Percentiles rank a stretch among this genome's conserved stretches.
Conservation (phyloP, 148 eudicot genomes). For the Talinum fruticosum region DNA sequence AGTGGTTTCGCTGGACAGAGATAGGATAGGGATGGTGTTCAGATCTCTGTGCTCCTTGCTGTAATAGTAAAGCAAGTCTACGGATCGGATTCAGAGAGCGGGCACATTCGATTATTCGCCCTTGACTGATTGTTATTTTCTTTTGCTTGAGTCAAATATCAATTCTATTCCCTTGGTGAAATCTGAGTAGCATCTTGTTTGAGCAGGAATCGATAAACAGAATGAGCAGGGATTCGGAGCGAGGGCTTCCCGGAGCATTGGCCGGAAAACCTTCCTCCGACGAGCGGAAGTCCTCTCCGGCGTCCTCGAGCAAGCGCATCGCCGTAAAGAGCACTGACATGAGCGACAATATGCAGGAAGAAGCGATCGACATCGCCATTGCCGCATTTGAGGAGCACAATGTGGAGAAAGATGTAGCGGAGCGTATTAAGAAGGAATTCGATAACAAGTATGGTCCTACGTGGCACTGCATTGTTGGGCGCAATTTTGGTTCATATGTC, state of each 20-base stretch:
- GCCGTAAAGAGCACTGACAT: conserved; percentile 83
- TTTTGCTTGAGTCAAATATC: too few species aligned
- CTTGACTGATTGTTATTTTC: too few species aligned
- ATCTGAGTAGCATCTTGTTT: too few species aligned
- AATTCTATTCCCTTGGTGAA: too few species aligned
- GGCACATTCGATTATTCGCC: too few species aligned
- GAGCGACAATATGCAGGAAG: conserved; percentile 77
- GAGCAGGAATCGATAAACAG: too few species aligned
- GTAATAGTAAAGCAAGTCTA: too few species aligned
- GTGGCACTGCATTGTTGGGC: conserved; percentile 99
- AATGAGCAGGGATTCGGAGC: conserved; percentile 49
- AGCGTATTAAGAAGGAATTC: conserved; percentile 88
- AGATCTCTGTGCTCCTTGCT: too few species aligned
- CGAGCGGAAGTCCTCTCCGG: conserved; percentile 51
- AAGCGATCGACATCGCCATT: conserved; percentile 79
- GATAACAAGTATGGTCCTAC: conserved; percentile 90
- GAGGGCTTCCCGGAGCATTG: conserved; percentile 6
- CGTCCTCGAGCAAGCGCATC: conserved; percentile 45
- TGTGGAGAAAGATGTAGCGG: conserved; percentile 98
- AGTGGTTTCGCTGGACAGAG: too few species aligned
- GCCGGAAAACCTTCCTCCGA: conserved; percentile 33
- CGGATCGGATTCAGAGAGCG: too few species aligned
- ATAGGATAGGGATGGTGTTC: too few species aligned
- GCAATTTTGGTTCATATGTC: conserved; percentile 95
- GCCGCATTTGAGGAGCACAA: conserved; percentile 75